phyloP scores from a whole-genome alignment of 2,329 filamentous ascomycete species.

The Hypocrella siamensis region DNA sequence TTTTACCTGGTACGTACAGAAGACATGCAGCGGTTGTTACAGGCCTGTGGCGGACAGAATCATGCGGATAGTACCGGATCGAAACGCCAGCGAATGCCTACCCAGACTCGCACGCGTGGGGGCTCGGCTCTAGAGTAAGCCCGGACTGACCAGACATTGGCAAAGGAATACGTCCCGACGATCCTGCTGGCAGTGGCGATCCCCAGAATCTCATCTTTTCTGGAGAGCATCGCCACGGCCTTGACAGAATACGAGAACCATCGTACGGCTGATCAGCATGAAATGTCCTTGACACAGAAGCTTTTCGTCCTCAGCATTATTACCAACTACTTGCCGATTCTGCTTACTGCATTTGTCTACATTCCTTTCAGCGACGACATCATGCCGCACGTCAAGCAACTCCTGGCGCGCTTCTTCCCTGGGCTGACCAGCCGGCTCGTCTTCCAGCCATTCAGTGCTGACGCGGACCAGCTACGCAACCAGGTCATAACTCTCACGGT shows the following conservation, averaged over 20 bases:
- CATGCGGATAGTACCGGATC: too few species aligned
- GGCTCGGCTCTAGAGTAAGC: too few species aligned
- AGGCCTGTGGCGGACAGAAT: too few species aligned
- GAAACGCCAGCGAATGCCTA: too few species aligned
- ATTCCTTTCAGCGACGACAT: constrained; percentile 56
- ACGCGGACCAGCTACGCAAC: constrained; percentile 49
- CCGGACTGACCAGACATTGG: too few species aligned
- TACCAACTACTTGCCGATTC: constrained; percentile 61
- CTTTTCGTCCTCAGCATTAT: constrained; percentile 68
- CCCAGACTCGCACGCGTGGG: too few species aligned
- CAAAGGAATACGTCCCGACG: constrained; percentile 55
- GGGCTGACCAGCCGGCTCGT: constrained; percentile 33
- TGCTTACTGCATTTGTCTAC: constrained; percentile 66
- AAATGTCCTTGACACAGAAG: constrained; percentile 57
- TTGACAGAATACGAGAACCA: constrained; percentile 64
- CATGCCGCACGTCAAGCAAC: constrained; percentile 49
- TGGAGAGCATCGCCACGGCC: constrained; percentile 45
- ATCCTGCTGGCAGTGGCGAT: constrained; percentile 51
- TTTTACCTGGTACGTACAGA: constrained; percentile 38
- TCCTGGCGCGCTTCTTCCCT: constrained; percentile 32
- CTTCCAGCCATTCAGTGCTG: constrained; percentile 43
- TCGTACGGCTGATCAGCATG: constrained; percentile 51
- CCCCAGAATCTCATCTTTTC: constrained; percentile 45
- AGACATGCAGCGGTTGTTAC: too few species aligned
- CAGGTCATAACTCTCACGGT: constrained; percentile 64